Evolutionary conservation across 768 basidiomycete genomes (phyloP).

Genomic region (Tylopilus vinaceipallidus): DNA sequence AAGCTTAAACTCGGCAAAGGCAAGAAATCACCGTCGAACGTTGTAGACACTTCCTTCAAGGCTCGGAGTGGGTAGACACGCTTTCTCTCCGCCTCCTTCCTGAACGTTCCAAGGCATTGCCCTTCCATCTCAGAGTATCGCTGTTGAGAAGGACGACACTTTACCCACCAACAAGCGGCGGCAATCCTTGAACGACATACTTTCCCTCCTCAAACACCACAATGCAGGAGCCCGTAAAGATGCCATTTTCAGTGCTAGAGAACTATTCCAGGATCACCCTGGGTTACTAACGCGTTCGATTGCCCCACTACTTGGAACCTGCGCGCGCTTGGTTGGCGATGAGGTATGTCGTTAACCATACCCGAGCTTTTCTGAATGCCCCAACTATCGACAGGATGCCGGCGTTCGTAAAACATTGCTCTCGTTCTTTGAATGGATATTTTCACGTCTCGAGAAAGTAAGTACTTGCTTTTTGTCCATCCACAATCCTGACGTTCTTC

Average conservation of each 20-base stretch:
- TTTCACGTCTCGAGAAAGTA: slow-evolving; percentile 62
- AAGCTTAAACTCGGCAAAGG: slow-evolving; percentile 97
- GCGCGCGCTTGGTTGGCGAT: slow-evolving; percentile 75
- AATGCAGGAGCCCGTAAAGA: slow-evolving; percentile 76
- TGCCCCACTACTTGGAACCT: slow-evolving; percentile 53
- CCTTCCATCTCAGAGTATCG: slow-evolving; percentile 81
- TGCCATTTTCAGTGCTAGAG: slow-evolving; percentile 68
- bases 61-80: slow-evolving; percentile 67
- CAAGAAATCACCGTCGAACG: slow-evolving; percentile 78
- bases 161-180: slow-evolving; percentile 75
- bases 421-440: slow-evolving; percentile 68
- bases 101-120: slow-evolving; percentile 66
- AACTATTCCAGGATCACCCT: slow-evolving; percentile 65
- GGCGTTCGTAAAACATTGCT: slow-evolving; percentile 73
- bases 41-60: slow-evolving; percentile 94
- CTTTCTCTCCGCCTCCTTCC: not conserved
- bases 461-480: slow-evolving; percentile 9
- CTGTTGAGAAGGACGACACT: slow-evolving; percentile 48
- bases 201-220: slow-evolving; percentile 81
- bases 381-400: slow-evolving; percentile 56
- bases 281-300: slow-evolving; percentile 51
- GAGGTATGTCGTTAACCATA: slow-evolving; percentile 51
- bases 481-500: slow-evolving; percentile 7
- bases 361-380: not conserved
- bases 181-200: slow-evolving; percentile 72